Evolutionary conservation across 2,329 filamentous ascomycete species (phyloP).

Genomic region (Colletotrichum sp.): DNA sequence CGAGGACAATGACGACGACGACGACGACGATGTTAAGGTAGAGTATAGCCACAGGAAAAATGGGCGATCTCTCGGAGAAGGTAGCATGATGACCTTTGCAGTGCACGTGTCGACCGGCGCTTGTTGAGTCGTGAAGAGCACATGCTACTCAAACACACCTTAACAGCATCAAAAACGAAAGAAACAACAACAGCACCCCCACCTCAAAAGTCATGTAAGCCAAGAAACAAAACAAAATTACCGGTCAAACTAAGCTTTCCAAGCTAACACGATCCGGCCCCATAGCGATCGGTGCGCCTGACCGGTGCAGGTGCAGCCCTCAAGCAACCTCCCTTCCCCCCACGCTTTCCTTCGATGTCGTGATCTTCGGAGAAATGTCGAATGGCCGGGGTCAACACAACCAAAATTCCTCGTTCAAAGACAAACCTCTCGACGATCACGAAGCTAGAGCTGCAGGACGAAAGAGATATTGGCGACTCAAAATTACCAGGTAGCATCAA

Average conservation of each 20-base stretch:
- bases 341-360: constrained; percentile 12
- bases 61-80: no score
- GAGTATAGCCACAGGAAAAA: no score
- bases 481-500: neutral
- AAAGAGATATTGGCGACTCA: neutral
- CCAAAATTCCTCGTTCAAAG: neutral
- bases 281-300: neutral
- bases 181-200: neutral
- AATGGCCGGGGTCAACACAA: constrained; percentile 2
- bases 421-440: neutral
- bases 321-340: neutral
- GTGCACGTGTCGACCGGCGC: no score
- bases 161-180: neutral
- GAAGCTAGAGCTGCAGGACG: neutral
- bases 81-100: no score
- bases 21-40: no score
- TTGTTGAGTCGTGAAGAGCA: neutral
- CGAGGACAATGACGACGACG: no score
- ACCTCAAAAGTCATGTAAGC: neutral
- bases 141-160: neutral
- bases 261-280: neutral
- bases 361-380: constrained; percentile 18
- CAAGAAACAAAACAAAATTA: neutral
- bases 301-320: neutral
- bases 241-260: neutral